Conservation (phyloP, 805 yeast species). For the Zygosaccharomyces bisporus region DNA sequence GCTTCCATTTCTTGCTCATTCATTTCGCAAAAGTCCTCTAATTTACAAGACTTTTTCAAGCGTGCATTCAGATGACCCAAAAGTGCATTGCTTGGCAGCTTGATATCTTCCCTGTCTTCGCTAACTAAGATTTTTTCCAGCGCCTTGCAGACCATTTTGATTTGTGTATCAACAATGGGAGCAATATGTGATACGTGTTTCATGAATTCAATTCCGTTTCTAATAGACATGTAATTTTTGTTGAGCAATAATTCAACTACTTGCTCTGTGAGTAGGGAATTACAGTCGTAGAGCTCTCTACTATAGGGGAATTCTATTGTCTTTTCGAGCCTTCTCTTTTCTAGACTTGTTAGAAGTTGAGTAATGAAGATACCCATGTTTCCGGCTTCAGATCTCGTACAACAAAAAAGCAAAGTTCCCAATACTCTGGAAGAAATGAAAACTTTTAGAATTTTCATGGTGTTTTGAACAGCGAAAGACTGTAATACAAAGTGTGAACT, state of each 20-base stretch:
- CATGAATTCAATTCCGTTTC: conserved; percentile 75
- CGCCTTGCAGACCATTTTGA: conserved; percentile 46
- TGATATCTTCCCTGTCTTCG: conserved; percentile 77
- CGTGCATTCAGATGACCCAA: conserved; percentile 61
- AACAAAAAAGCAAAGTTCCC: conserved; percentile 58
- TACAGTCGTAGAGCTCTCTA: conserved; percentile 49
- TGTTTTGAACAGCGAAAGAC: conserved; percentile 42
- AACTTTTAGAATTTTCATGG: conserved; percentile 41
- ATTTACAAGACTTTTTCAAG: conserved; percentile 46
- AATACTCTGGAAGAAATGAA: conserved; percentile 50
- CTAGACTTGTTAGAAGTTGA: conserved; percentile 48
- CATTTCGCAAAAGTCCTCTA: conserved; percentile 55
- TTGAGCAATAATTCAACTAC: conserved; percentile 22
- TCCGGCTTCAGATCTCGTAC: conserved; percentile 75
- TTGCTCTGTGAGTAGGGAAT: conserved; percentile 42
- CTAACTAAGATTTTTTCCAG: conserved; percentile 45
- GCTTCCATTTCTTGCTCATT: conserved; percentile 20
- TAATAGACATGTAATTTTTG: conserved; percentile 68
- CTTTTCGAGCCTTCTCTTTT: conserved; percentile 42
- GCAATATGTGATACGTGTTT: conserved; percentile 59
- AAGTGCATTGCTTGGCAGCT: conserved; percentile 69
- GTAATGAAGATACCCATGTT: conserved; percentile 72
- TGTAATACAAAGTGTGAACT: conserved; percentile 57
- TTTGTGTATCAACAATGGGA: conserved; percentile 67
- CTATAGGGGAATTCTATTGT: conserved; percentile 33